Evolutionary conservation across 1,139 yeast genomes (phyloP), one percentile per base, ranked within the genome.

Genomic region (Hyphopichia burtonii): DNA sequence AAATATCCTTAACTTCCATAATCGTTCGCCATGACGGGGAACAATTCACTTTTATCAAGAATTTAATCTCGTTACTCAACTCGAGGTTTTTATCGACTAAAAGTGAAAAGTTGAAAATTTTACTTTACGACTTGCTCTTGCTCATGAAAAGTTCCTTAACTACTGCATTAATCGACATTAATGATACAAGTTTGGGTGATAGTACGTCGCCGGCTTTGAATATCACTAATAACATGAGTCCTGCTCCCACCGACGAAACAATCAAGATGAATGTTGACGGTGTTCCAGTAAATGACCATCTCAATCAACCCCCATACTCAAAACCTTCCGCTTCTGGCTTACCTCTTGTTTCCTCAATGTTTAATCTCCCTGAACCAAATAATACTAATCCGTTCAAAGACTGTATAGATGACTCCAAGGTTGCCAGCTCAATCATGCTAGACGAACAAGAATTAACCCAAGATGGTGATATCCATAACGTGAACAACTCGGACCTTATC

Each of bases 111-210:
- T 56, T 84, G 45, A 78, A 76, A 51, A 78, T 84, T 41, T 62
- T 84, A 47, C 62, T 84, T 1, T 83, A 82, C 52, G 93, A 86
- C 55, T 68, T 84, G 36, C 60, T 84, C 33, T 63, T 82, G 2
- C 74, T 86, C 3, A 64, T 83, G 53, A 83, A 82, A 53, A 60
- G 61, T 2, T 55, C 70, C 1, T 48, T 70, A 9, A 59, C 67
- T 2, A 63, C 53, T 37, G 52, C 40, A 16, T 40, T 57, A 6
- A 50, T 52, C 11, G 28, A 47, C 10, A 44, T 41, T n/a, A 33
- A 50, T 15, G 61, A 52, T 20, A 38, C 41, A 16, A 53, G 42
- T 14, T 32, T 38, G 15, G 46, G 40, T 3, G 53, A 47, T 17
- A 47, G 43, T 2, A 45, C 48, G 8, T 52, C 56, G 9, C 56